Conservation (phyloP, 768 basidiomycete genomes). For the Collybia sordida region DNA sequence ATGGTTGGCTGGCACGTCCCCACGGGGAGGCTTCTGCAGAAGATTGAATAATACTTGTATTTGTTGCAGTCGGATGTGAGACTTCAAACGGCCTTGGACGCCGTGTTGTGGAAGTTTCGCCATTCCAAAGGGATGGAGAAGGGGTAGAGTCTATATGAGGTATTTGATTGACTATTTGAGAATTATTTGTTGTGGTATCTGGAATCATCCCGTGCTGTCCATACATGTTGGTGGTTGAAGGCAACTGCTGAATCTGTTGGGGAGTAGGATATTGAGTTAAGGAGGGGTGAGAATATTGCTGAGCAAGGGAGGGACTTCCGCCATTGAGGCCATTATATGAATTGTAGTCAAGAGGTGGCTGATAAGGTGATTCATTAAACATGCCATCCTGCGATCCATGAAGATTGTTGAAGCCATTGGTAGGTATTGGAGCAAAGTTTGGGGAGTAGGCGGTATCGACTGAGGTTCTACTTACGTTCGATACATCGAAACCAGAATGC, state of each 20-base stretch:
- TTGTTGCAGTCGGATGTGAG: constrained; percentile 39
- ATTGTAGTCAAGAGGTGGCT: background rate
- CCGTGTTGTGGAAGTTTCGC: constrained; percentile 23
- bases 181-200: constrained; percentile 15
- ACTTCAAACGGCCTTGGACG: constrained; percentile 44
- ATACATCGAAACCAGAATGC: background rate
- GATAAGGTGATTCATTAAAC: background rate
- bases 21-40: constrained; percentile 34
- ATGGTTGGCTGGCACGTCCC: constrained; percentile 27
- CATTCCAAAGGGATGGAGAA: constrained; percentile 37
- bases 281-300: constrained; percentile 14
- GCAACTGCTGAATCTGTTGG: constrained; percentile 5
- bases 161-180: constrained; percentile 13
- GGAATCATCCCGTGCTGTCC: constrained; percentile 9
- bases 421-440: background rate
- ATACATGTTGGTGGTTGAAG: constrained; percentile 9
- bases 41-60: constrained; percentile 27
- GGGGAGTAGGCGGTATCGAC: background rate
- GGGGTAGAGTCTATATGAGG: constrained; percentile 16
- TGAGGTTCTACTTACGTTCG: background rate
- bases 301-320: constrained; percentile 9
- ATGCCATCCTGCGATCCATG: background rate
- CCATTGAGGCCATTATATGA: background rate
- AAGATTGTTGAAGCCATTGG: constrained; percentile 1
- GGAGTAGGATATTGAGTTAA: constrained; percentile 5